Base-by-base conservation (phyloP, 345 rosid species). In the Bruguiera gymnorhiza region DNA sequence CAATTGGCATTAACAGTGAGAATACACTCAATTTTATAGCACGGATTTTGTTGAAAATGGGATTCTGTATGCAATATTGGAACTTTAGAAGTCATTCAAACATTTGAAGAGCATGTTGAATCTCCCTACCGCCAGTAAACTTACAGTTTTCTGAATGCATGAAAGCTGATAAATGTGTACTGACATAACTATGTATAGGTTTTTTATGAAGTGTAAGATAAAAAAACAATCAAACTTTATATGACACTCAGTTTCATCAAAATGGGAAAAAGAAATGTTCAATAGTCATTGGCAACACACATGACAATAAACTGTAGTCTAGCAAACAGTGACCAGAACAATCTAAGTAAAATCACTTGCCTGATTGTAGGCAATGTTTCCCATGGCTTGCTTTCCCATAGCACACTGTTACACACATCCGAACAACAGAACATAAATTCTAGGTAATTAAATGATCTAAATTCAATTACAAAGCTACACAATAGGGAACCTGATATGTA, bases 331-430 rank as follows among this genome's bases (percentile, higher is more conserved):
- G 50, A 52, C 62, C 24, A 26, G 62, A 61, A 70, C 31, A 59
- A 26, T 61, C 50, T 43, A 30, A 20, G 60, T 57, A 69, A 68
- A 21, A 36, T 51, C 62, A 75, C 89, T 81, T 80, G 80, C 98
- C 93, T 94, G 92, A 78, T 94, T 94, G 79, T 88, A 89, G 64
- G 97, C 97, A 65, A 94, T 88, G 75, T 89, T 94, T 68, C 97
- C 98, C 98, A 94, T 94, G 16, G 97, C 96, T 85, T 94, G 98
- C 86, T 94, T 94, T 66, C 98, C 98, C 97, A 94, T 94, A 62
- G 97, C 97, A 80, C 98, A 94, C 98, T 94, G 69, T 61, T 50
- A 73, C 50, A 79, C 10, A n/a, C 6, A 62, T 11, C 52, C 52
- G 62, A 23, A 67, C 26, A 27, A 7, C n/a, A 46, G 46, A 8